Evolutionary conservation across 306 rosid genomes (phyloP).

Genomic region (Acacia acuminata): DNA sequence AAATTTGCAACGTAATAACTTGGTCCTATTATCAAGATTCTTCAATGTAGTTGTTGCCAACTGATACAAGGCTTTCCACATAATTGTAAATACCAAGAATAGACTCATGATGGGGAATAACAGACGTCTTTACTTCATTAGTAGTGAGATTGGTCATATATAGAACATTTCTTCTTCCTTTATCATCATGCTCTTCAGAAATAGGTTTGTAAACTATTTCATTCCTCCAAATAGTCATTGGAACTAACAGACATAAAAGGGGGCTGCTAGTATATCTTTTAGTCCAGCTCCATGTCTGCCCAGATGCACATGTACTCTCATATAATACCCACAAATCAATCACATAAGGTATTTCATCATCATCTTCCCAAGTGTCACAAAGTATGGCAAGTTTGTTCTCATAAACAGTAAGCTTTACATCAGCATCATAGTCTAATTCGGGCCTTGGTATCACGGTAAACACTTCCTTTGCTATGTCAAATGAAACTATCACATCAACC

Average conservation of each 20-base stretch:
- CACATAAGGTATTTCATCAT: background rate
- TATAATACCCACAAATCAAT: background rate
- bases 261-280: background rate
- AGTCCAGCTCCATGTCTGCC: background rate
- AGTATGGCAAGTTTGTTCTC: background rate
- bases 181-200: too few species aligned
- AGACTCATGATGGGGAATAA: fast-evolving
- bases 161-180: background rate
- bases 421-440: background rate
- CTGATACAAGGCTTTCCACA: background rate
- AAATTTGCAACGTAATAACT: background rate
- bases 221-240: background rate
- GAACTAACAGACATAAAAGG: background rate
- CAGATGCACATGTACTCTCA: background rate
- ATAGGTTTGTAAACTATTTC: background rate
- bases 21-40: background rate
- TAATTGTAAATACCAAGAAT: background rate
- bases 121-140: too few species aligned
- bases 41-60: background rate
- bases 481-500: background rate
- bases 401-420: background rate
- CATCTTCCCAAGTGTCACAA: background rate
- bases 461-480: background rate
- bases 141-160: background rate
- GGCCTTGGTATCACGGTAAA: background rate